phyloP scores from a whole-genome alignment of 306 rosid species.

The Glycine soja region DNA sequence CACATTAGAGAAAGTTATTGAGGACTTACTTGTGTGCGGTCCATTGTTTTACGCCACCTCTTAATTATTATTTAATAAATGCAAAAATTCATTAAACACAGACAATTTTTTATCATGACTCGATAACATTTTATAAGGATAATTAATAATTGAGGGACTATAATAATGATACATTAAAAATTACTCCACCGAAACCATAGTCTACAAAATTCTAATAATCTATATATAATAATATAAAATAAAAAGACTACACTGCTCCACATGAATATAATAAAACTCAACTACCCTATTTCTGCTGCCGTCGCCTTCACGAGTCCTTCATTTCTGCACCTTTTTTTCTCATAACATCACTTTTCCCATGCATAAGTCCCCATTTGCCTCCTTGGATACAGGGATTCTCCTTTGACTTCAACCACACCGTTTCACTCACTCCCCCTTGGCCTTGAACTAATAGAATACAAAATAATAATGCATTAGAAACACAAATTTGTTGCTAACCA shows the following conservation, averaged over 20 bases:
- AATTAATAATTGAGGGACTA: not conserved
- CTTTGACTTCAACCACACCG: slow-evolving; percentile 62
- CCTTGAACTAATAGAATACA: too few relatives aligned
- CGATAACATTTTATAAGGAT: too few relatives aligned
- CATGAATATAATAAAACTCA: slow-evolving; percentile 64
- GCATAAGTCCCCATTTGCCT: slow-evolving; percentile 47
- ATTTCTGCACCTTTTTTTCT: slow-evolving; percentile 41
- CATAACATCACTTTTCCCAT: slow-evolving; percentile 21
- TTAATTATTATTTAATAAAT: too few relatives aligned
- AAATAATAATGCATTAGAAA: not conserved
- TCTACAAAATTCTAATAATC: not conserved
- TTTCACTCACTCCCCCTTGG: too few relatives aligned
- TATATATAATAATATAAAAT: not conserved
- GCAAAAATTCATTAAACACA: too few relatives aligned
- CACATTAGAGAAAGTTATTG: not conserved
- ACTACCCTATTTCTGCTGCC: slow-evolving; percentile 58
- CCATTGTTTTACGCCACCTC: not conserved
- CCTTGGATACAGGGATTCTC: slow-evolving; percentile 64
- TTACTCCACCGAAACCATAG: slow-evolving; percentile 6
- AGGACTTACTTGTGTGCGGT: not conserved
- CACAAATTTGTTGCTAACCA: slow-evolving; percentile 28
- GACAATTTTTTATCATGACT: too few relatives aligned
- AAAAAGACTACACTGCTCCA: not conserved
- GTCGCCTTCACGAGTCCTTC: slow-evolving; percentile 98
- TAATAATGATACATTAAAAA: not conserved